Percentiles rank a stretch among this genome's conserved stretches.
These are phyloP conservation scores for Paxillus ammoniavirescens DNA, from an alignment of 768 basidiomycete species.

Conservation along the genomic window DNA sequence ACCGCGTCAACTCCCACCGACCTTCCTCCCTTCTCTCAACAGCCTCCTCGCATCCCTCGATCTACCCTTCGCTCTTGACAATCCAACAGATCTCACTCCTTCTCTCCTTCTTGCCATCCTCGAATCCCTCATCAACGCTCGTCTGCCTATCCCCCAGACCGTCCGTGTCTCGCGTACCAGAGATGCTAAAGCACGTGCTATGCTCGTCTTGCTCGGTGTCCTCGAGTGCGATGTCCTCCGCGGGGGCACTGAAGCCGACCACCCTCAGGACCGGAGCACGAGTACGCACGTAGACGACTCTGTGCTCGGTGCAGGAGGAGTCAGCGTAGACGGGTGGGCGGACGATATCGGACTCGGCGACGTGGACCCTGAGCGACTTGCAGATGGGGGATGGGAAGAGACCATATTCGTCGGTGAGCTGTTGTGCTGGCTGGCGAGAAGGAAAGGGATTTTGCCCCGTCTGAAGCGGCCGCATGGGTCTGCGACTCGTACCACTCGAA, in stretches of 20 bases:
- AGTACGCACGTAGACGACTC: conserved; percentile 30
- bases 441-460: conserved; percentile 31
- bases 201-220: conserved; percentile 76
- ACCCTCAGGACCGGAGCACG: conserved; percentile 21
- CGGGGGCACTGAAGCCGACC: conserved; percentile 46
- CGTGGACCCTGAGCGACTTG: conserved; percentile 64
- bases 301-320: conserved; percentile 12
- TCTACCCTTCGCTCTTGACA: conserved; percentile 46
- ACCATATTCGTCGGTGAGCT: conserved; percentile 63
- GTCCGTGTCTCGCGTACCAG: conserved; percentile 37
- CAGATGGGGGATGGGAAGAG: conserved; percentile 64
- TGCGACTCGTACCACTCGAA: neutral
- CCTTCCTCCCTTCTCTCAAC: conserved; percentile 38
- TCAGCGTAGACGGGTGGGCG: conserved; percentile 31
- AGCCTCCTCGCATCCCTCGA: conserved; percentile 42
- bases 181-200: conserved; percentile 52
- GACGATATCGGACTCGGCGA: conserved; percentile 62
- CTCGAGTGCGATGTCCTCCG: conserved; percentile 63
- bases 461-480: neutral
- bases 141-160: conserved; percentile 45
- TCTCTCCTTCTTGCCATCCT: conserved; percentile 69
- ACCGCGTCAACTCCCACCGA: conserved; percentile 12
- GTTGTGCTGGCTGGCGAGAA: conserved; percentile 66
- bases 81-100: conserved; percentile 66
- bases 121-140: conserved; percentile 54